Evolutionary conservation across 805 yeast species (phyloP).

Genomic region (Hanseniaspora guilliermondii): DNA sequence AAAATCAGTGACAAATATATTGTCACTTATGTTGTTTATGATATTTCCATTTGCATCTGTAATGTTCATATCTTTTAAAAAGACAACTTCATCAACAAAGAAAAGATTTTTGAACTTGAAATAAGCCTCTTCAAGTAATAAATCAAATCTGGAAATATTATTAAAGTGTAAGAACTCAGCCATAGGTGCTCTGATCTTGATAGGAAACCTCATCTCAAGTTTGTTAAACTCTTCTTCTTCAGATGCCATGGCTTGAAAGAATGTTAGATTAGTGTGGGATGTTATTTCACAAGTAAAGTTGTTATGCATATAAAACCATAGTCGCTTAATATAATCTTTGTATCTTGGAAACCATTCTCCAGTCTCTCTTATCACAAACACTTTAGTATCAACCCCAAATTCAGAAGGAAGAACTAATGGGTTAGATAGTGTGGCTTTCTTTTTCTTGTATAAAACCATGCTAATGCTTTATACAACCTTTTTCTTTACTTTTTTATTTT

Average conservation of each 20-base stretch:
- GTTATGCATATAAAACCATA: conserved; percentile 60
- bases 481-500: conserved; percentile 2
- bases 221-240: conserved; percentile 52
- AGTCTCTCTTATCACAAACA: conserved; percentile 74
- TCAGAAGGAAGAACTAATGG: conserved; percentile 49
- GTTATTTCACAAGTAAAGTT: conserved; percentile 93
- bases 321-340: conserved; percentile 57
- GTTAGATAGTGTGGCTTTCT: conserved; percentile 48
- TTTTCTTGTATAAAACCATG: conserved; percentile 67
- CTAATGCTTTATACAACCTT: background rate
- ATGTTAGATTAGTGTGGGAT: conserved; percentile 83
- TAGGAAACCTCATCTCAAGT: conserved; percentile 77
- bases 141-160: conserved; percentile 67
- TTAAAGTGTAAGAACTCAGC: conserved; percentile 73
- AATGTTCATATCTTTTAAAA: conserved; percentile 32
- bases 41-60: background rate
- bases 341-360: conserved; percentile 77
- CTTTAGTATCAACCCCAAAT: conserved; percentile 37
- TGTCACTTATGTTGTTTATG: conserved; percentile 20
- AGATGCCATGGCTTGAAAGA: conserved; percentile 72
- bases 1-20: conserved; percentile 12
- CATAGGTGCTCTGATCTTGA: conserved; percentile 84
- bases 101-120: conserved; percentile 63
- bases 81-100: conserved; percentile 82
- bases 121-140: conserved; percentile 78